Percentiles rank a stretch among this genome's conserved stretches.
Conservation (phyloP, 1,284 basidiomycete species). For the Gymnopus androsaceus region DNA sequence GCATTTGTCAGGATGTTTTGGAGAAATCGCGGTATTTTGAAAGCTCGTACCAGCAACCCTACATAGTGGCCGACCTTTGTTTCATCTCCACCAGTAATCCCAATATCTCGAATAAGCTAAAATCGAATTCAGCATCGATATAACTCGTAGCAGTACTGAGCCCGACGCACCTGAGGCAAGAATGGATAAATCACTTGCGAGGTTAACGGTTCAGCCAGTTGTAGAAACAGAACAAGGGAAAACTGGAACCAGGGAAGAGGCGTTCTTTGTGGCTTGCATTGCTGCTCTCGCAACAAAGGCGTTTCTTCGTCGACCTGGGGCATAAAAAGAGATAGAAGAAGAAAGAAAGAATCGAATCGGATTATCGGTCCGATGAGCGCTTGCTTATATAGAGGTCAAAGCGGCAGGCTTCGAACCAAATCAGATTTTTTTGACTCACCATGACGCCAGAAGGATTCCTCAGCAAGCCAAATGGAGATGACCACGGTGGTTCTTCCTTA, state of each 20-base stretch:
- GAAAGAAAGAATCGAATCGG: conserved; percentile 2
- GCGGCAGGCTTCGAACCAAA: too few relatives aligned
- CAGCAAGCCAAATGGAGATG: too few relatives aligned
- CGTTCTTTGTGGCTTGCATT: conserved; percentile 40
- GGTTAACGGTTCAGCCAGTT: conserved; percentile 64
- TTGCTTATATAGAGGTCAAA: too few relatives aligned
- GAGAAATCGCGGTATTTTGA: not conserved
- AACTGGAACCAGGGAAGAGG: conserved; percentile 72
- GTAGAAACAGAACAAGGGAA: conserved; percentile 63
- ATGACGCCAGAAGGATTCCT: too few relatives aligned
- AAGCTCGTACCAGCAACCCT: conserved; percentile 54
- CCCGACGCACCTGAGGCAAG: conserved; percentile 50
- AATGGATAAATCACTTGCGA: conserved; percentile 78
- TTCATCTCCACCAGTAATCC: conserved; percentile 67
- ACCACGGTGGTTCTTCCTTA: too few relatives aligned
- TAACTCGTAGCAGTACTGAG: too few relatives aligned
- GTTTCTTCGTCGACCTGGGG: conserved; percentile 53
- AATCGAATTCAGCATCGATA: not conserved
- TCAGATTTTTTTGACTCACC: too few relatives aligned
- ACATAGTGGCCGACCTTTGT: conserved; percentile 61
- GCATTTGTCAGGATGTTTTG: too few relatives aligned
- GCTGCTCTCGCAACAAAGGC: conserved; percentile 41
- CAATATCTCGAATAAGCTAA: conserved; percentile 59
- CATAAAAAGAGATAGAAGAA: conserved; percentile 29
- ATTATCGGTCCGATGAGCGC: too few relatives aligned